phyloP scores from a whole-genome alignment of 345 rosid species.

The Excoecaria cochinchinensis region DNA sequence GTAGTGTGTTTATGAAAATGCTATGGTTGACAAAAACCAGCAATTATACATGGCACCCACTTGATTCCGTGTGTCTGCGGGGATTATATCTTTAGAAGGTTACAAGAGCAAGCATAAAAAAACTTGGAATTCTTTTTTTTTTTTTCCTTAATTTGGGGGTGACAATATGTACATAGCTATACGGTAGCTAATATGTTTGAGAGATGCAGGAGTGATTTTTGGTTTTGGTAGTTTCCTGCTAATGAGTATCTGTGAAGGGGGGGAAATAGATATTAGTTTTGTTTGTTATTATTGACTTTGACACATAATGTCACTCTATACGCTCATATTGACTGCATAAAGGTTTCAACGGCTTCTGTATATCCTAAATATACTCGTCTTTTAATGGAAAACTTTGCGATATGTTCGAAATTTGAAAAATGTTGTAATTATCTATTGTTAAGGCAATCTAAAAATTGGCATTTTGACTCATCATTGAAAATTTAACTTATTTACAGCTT shows the following conservation, averaged over 20 bases:
- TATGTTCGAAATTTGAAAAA: no score
- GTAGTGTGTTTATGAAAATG: slow-evolving; percentile 36
- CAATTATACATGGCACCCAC: neutral
- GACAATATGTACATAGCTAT: neutral
- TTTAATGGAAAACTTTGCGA: no score
- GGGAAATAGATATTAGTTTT: neutral
- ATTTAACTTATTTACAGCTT: no score
- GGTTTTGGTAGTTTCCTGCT: no score
- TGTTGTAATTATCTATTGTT: no score
- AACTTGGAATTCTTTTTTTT: neutral
- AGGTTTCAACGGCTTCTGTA: no score
- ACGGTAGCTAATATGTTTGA: neutral
- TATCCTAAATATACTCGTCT: no score
- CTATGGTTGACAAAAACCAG: neutral
- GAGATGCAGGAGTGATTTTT: neutral
- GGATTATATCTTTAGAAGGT: neutral
- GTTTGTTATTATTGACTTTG: neutral
- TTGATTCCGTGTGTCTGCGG: neutral
- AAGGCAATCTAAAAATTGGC: no score
- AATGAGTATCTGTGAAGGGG: neutral
- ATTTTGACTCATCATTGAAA: no score
- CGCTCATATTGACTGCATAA: neutral
- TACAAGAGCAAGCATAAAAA: neutral
- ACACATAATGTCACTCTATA: neutral
- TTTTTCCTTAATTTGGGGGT: neutral